These are phyloP conservation scores for Phytophthora sojae DNA, from an alignment of 352 stramenopile species.

Conservation along the genomic window DNA sequence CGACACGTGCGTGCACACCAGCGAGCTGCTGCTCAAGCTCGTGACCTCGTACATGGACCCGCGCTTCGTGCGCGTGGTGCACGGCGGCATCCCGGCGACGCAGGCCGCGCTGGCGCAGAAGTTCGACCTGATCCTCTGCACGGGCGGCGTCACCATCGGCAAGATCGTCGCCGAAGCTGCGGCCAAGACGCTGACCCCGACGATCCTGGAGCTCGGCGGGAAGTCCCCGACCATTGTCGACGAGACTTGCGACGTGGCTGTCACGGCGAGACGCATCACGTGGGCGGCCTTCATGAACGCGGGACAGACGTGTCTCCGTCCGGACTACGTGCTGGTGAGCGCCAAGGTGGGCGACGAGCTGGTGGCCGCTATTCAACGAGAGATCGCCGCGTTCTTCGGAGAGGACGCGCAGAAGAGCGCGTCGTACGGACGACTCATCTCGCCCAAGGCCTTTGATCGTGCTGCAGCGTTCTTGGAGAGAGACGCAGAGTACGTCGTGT, in stretches of 20 bases:
- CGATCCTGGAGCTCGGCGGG: constrained; percentile 94
- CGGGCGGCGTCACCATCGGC: constrained; percentile 74
- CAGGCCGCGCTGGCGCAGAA: constrained; percentile 76
- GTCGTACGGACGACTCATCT: constrained; percentile 75
- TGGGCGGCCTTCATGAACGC: constrained; percentile 91
- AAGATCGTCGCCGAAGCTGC: constrained; percentile 91
- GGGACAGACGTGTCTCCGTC: constrained; percentile 95
- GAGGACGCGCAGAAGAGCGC: constrained; percentile 50
- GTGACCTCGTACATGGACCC: constrained; percentile 70
- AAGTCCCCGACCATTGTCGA: constrained; percentile 92
- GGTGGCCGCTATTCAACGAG: constrained; percentile 49
- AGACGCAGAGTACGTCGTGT: constrained; percentile 62
- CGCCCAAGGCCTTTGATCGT: constrained; percentile 60
- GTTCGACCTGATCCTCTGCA: constrained; percentile 85
- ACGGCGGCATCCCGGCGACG: constrained; percentile 72
- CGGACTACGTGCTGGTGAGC: constrained; percentile 94
- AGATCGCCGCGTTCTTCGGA: constrained; percentile 62
- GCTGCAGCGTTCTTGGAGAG: constrained; percentile 65
- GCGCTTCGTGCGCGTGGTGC: constrained; percentile 77
- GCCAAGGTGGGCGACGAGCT: constrained; percentile 67
- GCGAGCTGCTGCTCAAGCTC: constrained; percentile 53
- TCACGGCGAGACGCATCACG: constrained; percentile 81
- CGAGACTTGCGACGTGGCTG: constrained; percentile 55
- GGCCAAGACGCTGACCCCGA: constrained; percentile 94
- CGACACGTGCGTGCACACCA: constrained; percentile 60